Conservation (phyloP, 2,329 filamentous ascomycete genomes). For the Phaeosphaeria sp. region DNA sequence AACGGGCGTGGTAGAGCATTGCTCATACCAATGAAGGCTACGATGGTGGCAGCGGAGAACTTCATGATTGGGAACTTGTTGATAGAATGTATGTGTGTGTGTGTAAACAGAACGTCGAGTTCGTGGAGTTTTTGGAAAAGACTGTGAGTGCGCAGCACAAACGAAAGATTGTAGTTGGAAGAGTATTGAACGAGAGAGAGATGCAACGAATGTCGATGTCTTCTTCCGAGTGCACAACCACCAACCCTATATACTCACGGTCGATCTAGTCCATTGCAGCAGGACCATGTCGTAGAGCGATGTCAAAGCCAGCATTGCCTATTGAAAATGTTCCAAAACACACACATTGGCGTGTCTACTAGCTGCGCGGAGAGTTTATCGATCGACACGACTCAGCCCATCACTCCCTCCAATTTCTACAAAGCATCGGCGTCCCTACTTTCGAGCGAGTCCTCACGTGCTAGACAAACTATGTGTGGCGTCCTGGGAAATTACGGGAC, state of each 20-base stretch:
- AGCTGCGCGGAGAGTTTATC: neutral
- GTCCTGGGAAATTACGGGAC: too few species aligned
- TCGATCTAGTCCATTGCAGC: neutral
- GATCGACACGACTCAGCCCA: neutral
- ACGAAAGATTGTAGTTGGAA: neutral
- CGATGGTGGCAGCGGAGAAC: neutral
- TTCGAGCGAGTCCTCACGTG: neutral
- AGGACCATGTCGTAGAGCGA: neutral
- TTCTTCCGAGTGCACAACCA: neutral
- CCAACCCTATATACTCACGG: neutral
- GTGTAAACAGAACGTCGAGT: neutral
- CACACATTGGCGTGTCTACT: neutral
- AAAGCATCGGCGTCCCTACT: neutral
- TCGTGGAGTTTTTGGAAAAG: neutral
- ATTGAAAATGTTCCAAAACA: neutral
- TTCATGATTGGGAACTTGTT: neutral
- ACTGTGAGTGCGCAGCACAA: neutral
- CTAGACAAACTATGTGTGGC: neutral
- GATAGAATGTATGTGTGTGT: neutral
- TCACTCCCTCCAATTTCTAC: neutral
- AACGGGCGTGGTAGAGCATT: neutral
- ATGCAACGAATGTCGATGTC: neutral
- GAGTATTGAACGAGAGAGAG: neutral
- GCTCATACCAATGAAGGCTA: neutral
- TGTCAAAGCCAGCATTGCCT: neutral